phyloP scores from a whole-genome alignment of 768 basidiomycete species.

The Gloeophyllum trabeum region DNA sequence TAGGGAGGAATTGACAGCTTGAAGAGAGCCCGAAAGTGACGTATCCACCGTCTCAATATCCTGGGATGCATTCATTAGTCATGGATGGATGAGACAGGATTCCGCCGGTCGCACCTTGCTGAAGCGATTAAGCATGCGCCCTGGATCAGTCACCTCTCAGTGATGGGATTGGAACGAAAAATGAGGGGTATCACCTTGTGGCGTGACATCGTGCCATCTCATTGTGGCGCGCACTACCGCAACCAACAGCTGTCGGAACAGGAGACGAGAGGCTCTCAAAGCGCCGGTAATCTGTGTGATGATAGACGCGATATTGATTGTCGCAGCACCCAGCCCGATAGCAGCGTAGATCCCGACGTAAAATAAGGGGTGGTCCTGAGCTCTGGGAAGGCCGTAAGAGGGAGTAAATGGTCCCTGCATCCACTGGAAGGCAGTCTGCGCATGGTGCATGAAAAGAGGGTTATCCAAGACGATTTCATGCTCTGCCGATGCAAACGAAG shows the following conservation, averaged over 20 bases:
- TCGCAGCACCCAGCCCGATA: conserved; percentile 39
- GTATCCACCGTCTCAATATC: conserved; percentile 85
- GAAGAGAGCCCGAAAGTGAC: conserved; percentile 53
- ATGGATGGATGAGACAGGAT: conserved; percentile 1
- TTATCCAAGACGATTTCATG: conserved; percentile 14
- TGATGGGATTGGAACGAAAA: conserved; percentile 1
- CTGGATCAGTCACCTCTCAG: conserved; percentile 18
- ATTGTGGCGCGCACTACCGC: conserved; percentile 75
- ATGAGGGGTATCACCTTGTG: conserved; percentile 38
- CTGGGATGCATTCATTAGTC: conserved; percentile 15
- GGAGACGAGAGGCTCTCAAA: conserved; percentile 21
- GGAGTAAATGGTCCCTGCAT: conserved; percentile 2
- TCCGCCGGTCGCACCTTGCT: conserved; percentile 35
- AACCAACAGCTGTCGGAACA: conserved; percentile 43
- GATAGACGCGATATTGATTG: conserved; percentile 33
- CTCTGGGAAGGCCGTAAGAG: conserved; percentile 27
- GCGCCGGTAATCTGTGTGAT: conserved; percentile 54
- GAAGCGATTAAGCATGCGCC: conserved; percentile 82
- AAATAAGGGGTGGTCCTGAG: conserved; percentile 52
- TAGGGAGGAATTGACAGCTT: conserved; percentile 68
- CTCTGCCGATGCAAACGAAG: conserved; percentile 12
- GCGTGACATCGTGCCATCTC: conserved; percentile 77
- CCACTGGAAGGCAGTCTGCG: conserved; percentile 7
- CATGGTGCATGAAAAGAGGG: conserved; percentile 13
- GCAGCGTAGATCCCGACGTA: conserved; percentile 59